A percentile compares a stretch with the other conserved stretches of the same genome.
Conservation (phyloP, 1,139 yeast species). For the Entelexis sorbosivorans region DNA sequence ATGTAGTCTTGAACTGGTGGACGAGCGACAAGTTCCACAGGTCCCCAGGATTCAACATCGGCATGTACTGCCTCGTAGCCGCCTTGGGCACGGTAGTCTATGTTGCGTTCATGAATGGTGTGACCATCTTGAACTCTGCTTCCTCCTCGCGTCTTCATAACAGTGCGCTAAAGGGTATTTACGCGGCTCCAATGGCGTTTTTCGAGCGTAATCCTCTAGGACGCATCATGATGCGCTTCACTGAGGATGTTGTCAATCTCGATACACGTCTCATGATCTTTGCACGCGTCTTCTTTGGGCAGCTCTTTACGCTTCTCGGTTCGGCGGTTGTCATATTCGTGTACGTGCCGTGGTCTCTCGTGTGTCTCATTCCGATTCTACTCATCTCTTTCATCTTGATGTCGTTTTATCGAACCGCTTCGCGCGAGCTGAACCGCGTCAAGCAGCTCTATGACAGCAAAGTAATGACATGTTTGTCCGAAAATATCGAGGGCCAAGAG, state of each 20-base stretch:
- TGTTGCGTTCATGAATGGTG: slow-evolving; percentile 9
- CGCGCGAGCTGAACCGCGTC: slow-evolving; percentile 70
- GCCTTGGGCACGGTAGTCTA: slow-evolving; percentile 6
- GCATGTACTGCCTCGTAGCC: slow-evolving; percentile 14
- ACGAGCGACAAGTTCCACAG: slow-evolving; percentile 12
- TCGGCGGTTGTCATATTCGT: slow-evolving; percentile 25
- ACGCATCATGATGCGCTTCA: slow-evolving; percentile 57
- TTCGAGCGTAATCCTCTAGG: slow-evolving; percentile 62
- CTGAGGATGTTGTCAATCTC: slow-evolving; percentile 72
- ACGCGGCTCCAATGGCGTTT: slow-evolving; percentile 63
- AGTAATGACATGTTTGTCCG: slow-evolving; percentile 67
- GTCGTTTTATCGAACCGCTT: slow-evolving; percentile 56
- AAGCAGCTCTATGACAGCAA: slow-evolving; percentile 66
- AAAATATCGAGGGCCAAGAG: slow-evolving; percentile 56
- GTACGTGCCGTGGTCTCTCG: slow-evolving; percentile 26
- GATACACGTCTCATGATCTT: slow-evolving; percentile 45
- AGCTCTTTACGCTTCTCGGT: slow-evolving; percentile 20
- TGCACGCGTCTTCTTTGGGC: slow-evolving; percentile 21
- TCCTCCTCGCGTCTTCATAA: slow-evolving; percentile 27
- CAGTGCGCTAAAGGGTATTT: slow-evolving; percentile 46
- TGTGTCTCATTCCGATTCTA: slow-evolving; percentile 25
- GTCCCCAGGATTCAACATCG: slow-evolving; percentile 14
- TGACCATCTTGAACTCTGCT: slow-evolving; percentile 5
- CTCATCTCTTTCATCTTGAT: slow-evolving; percentile 24
- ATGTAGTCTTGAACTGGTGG: slow-evolving; percentile 18